Evolutionary conservation across 2,329 filamentous ascomycete species (phyloP), one percentile per base, ranked within the genome.

Genomic region (Exophiala phaeomuriformis): DNA sequence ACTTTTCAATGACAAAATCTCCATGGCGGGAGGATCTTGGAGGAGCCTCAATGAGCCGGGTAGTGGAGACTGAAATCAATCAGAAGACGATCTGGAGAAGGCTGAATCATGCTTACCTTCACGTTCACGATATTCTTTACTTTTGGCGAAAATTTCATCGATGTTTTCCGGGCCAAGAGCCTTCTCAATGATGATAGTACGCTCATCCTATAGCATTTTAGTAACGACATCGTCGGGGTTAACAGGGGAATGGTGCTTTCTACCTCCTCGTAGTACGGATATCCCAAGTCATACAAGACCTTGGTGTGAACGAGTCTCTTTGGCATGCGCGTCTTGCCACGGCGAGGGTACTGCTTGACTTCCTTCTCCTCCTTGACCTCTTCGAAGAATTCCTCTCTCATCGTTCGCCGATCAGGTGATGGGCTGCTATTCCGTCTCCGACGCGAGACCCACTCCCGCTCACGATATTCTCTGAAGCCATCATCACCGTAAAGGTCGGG

Each of bases 111-210:
- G 55, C 60, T 52, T 42, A 63, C 53, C 53, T 59, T 62, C 54
- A 52, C 59, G 53, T 47, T 58, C 61, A 52, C 62, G 83, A 70
- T 88, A 90, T 32, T 85, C 82, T 64, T 90, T 86, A 69, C 88
- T 94, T 47, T 90, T 75, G 64, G 82, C 85, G 63, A 96, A 86
- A 42, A 96, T 77, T 64, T 94, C 86, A 63, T 96, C 90, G 59
- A 96, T 96, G 63, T 95, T 89, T 12, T 91, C 83, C 63, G 94
- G 90, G 10, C 88, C 87, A 3, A 97, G 77, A 6, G 91, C 90
- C 65, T 88, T 85, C 62, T 86, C 82, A 33, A 97, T 83, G 49
- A 95, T 80, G 63, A 93, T 82, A 27, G 85, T 86, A 41, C 57
- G 58, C 61, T 86, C 84, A 37, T 86, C 88, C 87, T 93, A 61